These are phyloP conservation scores for Trichoderma atrobrunneum DNA, from an alignment of 2,329 filamentous ascomycete genomes.

Conservation along the genomic window DNA sequence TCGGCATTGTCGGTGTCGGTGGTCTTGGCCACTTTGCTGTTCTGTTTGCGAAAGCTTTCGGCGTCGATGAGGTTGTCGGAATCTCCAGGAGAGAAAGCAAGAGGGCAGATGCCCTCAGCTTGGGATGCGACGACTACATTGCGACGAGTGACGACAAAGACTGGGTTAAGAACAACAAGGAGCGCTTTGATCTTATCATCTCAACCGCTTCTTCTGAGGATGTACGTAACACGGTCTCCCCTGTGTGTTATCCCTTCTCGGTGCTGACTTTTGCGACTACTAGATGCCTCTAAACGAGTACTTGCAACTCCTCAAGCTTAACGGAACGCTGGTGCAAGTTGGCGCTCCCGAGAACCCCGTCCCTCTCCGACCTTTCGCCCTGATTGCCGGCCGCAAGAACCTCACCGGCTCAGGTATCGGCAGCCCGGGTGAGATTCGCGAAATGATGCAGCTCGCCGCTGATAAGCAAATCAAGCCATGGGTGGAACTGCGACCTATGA, in stretches of 20 bases:
- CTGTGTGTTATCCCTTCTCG: background rate
- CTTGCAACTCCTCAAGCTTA: slow-evolving; percentile 54
- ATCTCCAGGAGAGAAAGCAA: slow-evolving; percentile 55
- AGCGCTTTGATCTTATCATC: slow-evolving; percentile 57
- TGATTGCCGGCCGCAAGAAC: slow-evolving; percentile 54
- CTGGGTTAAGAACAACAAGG: slow-evolving; percentile 52
- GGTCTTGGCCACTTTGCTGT: slow-evolving; percentile 69
- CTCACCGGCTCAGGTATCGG: slow-evolving; percentile 48
- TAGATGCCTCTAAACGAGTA: slow-evolving; percentile 61
- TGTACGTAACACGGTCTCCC: slow-evolving; percentile 14
- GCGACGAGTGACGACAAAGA: slow-evolving; percentile 47
- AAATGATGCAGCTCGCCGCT: slow-evolving; percentile 57
- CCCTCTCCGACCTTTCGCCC: slow-evolving; percentile 35
- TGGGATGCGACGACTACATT: slow-evolving; percentile 55
- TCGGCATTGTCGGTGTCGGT: slow-evolving; percentile 66
- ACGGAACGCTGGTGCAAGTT: slow-evolving; percentile 64
- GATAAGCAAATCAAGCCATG: slow-evolving; percentile 55
- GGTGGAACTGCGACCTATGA: slow-evolving; percentile 55
- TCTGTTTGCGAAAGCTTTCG: slow-evolving; percentile 65
- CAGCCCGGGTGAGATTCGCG: slow-evolving; percentile 53
- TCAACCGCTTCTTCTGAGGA: slow-evolving; percentile 49
- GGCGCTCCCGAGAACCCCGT: slow-evolving; percentile 38
- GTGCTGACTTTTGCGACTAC: background rate
- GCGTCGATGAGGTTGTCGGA: slow-evolving; percentile 58
- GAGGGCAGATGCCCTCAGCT: slow-evolving; percentile 51